Evolutionary conservation across 2,329 filamentous ascomycete species (phyloP), one percentile per base, ranked within the genome.

Genomic region (Diaporthe helianthi): DNA sequence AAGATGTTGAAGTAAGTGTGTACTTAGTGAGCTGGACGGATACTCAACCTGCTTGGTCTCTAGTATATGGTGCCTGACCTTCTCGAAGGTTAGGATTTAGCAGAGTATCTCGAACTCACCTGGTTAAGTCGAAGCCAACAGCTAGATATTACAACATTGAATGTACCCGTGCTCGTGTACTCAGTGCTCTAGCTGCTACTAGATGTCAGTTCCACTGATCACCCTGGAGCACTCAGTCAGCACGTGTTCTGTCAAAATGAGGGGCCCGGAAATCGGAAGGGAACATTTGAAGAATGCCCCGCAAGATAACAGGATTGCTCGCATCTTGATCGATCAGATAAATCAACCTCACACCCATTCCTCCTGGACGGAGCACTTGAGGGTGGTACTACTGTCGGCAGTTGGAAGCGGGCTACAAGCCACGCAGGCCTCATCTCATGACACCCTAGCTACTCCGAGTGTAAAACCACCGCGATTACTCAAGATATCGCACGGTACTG

Each of bases 321-420:
- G n/a, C 44, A 47, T 49, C 5, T 49, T 36, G 55, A 33, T n/a
- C 44, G 41, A 63, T 63, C 26, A 24, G 33, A 49, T 17, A 49
- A 15, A 15, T 17, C n/a, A 36, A 29, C 13, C 17, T 44, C 68
- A 55, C 68, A 67, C 31, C 29, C 22, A 29, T 33, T 46, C n/a
- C 31, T 6, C 10, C 4, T 19, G 36, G 13, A 12, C 4, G 51
- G 47, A 54, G 22, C n/a, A n/a, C n/a, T n/a, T n/a, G n/a, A n/a
- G n/a, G n/a, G n/a, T n/a, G 66, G 31, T 55, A 52, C 29, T 33
- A 52, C 53, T 51, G 24, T 24, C 61, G 69, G 69, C 53, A 71
- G 47, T 65, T 67, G 55, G 52, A 54, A 68, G 51, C 29, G 15
- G n/a, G 46, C 17, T 24, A 47, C 52, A 58, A 61, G 58, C 44